Evolutionary conservation across 2,329 filamentous ascomycete genomes (phyloP).

Genomic region (Alternaria brassicicola): DNA sequence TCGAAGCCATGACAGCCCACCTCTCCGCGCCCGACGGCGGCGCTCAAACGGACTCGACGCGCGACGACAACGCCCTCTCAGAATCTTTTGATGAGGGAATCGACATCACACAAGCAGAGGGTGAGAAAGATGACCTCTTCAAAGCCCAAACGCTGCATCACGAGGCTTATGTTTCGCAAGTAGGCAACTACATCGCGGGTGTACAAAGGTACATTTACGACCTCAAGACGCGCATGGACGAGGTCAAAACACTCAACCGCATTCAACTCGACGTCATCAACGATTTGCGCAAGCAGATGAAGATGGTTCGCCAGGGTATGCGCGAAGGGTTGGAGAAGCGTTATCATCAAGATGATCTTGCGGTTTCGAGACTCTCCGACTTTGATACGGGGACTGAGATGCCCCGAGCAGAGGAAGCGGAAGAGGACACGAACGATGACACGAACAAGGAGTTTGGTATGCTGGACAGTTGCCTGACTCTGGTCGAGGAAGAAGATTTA

Average conservation of each 20-base stretch:
- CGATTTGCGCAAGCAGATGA: constrained; percentile 35
- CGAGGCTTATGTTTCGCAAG: constrained; percentile 32
- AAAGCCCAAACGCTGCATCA: constrained; percentile 12
- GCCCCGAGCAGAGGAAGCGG: not conserved
- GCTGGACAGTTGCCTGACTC: constrained; percentile 21
- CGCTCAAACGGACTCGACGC: constrained; percentile 23
- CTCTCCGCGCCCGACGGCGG: constrained; percentile 38
- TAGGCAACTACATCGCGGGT: constrained; percentile 35
- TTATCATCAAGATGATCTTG: not conserved
- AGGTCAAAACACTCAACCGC: constrained; percentile 41
- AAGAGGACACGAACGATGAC: not conserved
- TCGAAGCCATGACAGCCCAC: constrained; percentile 40
- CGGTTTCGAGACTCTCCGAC: not conserved
- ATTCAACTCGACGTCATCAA: constrained; percentile 43
- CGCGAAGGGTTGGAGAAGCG: constrained; percentile 5
- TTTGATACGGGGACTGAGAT: not conserved
- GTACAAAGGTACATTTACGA: constrained; percentile 36
- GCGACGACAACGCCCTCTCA: constrained; percentile 28
- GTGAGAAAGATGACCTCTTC: constrained; percentile 1
- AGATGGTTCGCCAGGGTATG: constrained; percentile 21
- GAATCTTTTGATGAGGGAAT: constrained; percentile 11
- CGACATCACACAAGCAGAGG: constrained; percentile 5
- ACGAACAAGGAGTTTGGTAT: constrained; percentile 12
- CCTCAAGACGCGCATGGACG: constrained; percentile 39
- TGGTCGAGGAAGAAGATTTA: constrained; percentile 3